Evolutionary conservation across 164 flowering plant species (phyloP).

Genomic region (Tinospora cordifolia): DNA sequence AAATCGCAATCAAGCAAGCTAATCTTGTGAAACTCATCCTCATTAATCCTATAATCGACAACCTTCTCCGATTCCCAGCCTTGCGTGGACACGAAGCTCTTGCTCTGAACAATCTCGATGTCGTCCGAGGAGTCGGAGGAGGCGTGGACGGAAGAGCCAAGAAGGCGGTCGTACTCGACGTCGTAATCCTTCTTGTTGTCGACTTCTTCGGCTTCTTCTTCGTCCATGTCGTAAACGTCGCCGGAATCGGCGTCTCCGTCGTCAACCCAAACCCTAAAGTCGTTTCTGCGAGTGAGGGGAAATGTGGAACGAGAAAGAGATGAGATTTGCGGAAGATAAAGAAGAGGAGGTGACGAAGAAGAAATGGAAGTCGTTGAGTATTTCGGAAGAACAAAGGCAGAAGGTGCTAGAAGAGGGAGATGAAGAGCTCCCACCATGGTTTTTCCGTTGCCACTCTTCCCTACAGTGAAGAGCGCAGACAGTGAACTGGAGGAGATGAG

Average conservation of each 20-base stretch:
- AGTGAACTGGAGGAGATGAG: too few relatives aligned
- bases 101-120: conserved; percentile 55
- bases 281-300: background rate
- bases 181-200: conserved; percentile 91
- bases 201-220: conserved; percentile 75
- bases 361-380: conserved; percentile 5
- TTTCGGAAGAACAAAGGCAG: background rate
- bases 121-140: conserved; percentile 25
- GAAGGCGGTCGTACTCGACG: conserved; percentile 59
- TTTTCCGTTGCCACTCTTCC: too few relatives aligned
- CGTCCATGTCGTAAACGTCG: conserved; percentile 74
- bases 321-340: background rate
- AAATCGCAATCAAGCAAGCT: conserved; percentile 79
- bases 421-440: too few relatives aligned
- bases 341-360: conserved; percentile 4
- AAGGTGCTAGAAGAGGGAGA: too few relatives aligned
- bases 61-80: conserved; percentile 89
- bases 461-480: too few relatives aligned
- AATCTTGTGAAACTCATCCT: conserved; percentile 91
- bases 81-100: conserved; percentile 64
- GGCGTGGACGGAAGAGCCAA: conserved; percentile 6
- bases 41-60: conserved; percentile 80
- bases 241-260: conserved; percentile 68
- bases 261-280: conserved; percentile 47
- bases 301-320: background rate